A percentile compares a stretch with the other conserved stretches of the same genome.
Evolutionary conservation across 768 basidiomycete genomes (phyloP).

Genomic region (Boletus pseudo-olivaceus): DNA sequence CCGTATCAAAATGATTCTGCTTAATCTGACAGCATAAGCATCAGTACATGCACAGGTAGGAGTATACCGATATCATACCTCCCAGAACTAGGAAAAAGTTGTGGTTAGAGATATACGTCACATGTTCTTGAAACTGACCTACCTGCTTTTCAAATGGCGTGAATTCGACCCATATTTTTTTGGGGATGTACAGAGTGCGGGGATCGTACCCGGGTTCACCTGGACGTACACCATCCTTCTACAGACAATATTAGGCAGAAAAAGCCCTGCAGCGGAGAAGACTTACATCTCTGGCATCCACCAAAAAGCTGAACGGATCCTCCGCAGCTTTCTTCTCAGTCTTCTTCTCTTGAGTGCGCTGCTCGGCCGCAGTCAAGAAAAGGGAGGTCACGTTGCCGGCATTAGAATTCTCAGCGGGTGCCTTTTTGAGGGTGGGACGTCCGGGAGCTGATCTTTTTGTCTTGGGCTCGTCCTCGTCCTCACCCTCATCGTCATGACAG

Average conservation of each 20-base stretch:
- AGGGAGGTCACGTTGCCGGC: slow-evolving; percentile 32
- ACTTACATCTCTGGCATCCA: slow-evolving; percentile 67
- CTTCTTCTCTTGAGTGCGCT: slow-evolving; percentile 70
- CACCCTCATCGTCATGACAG: slow-evolving; percentile 39
- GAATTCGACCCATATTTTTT: slow-evolving; percentile 72
- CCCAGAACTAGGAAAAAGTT: slow-evolving; percentile 56
- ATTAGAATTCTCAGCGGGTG: slow-evolving; percentile 25
- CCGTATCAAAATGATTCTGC: slow-evolving; percentile 95
- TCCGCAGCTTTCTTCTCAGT: slow-evolving; percentile 79
- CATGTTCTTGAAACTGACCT: slow-evolving; percentile 5
- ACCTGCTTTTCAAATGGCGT: slow-evolving; percentile 96
- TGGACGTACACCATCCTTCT: slow-evolving; percentile 81
- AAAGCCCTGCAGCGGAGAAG: neutral
- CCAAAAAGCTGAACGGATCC: slow-evolving; percentile 71
- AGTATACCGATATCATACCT: slow-evolving; percentile 40
- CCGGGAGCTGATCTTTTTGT: slow-evolving; percentile 35
- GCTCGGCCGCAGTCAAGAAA: slow-evolving; percentile 85
- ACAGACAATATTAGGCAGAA: neutral
- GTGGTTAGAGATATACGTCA: neutral
- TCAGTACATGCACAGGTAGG: neutral
- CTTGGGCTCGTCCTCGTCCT: slow-evolving; percentile 32
- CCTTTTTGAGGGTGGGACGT: slow-evolving; percentile 33
- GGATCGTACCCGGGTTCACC: slow-evolving; percentile 89
- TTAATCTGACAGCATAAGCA: slow-evolving; percentile 69
- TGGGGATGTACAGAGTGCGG: slow-evolving; percentile 79